Evolutionary conservation across 2,329 filamentous ascomycete species (phyloP).

Genomic region (Monosporascus sp.): DNA sequence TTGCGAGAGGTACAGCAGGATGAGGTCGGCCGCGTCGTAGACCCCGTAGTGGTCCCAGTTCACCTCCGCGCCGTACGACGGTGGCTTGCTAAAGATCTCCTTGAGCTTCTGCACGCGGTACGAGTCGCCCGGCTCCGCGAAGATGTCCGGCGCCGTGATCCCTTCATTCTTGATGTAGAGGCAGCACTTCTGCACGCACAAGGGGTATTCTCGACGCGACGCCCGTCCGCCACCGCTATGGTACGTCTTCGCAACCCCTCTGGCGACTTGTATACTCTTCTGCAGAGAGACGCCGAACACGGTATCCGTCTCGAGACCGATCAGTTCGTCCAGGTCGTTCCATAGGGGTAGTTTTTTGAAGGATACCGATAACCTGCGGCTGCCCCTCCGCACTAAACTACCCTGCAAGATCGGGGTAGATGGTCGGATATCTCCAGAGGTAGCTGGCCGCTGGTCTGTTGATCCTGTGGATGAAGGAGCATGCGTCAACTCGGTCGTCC

Average conservation of each 20-base stretch:
- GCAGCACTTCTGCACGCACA: conserved; percentile 36
- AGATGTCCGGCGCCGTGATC: conserved; percentile 31
- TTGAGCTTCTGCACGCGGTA: conserved; percentile 31
- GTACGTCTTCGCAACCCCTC: conserved; percentile 33
- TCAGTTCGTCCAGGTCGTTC: conserved; percentile 16
- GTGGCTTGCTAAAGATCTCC: conserved; percentile 30
- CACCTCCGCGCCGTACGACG: conserved; percentile 33
- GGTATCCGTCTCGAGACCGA: conserved; percentile 19
- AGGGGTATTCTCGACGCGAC: conserved; percentile 35
- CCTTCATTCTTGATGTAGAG: conserved; percentile 32
- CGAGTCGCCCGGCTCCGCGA: conserved; percentile 30
- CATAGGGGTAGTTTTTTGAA: conserved; percentile 29
- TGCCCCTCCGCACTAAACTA: conserved; percentile 24
- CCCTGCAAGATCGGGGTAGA: conserved; percentile 22
- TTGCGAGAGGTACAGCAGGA: conserved; percentile 34
- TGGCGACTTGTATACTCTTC: conserved; percentile 35
- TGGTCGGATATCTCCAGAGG: conserved; percentile 14
- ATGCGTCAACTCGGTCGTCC: neutral
- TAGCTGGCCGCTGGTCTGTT: conserved; percentile 17
- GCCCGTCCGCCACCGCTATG: conserved; percentile 30
- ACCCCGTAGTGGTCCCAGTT: conserved; percentile 32
- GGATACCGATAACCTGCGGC: conserved; percentile 26
- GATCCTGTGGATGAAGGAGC: neutral
- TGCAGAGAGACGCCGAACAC: conserved; percentile 36
- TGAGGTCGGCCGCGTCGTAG: conserved; percentile 37